Conservation (phyloP, 2,329 filamentous ascomycete species). For the Amauroascus niger region DNA sequence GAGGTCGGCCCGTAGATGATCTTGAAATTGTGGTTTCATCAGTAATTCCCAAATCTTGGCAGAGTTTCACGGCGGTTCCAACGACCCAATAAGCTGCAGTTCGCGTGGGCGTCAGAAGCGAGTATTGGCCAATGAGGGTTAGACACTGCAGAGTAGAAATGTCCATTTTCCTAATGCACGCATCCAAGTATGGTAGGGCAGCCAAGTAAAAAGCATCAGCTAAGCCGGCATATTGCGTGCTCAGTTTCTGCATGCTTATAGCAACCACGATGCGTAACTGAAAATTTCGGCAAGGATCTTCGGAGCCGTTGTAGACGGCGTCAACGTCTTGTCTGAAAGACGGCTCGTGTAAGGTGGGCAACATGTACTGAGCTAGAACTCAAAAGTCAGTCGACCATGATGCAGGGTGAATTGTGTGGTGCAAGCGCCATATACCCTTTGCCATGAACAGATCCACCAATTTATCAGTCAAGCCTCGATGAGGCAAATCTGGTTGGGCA, state of each 20-base stretch:
- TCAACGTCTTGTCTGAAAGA: constrained; percentile 67
- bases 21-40: constrained; percentile 78
- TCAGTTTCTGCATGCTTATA: constrained; percentile 87
- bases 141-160: constrained; percentile 84
- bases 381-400: constrained; percentile 17
- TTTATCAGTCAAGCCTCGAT: constrained; percentile 61
- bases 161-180: constrained; percentile 77
- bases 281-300: constrained; percentile 77
- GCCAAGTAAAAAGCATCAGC: constrained; percentile 93
- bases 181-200: constrained; percentile 74
- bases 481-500: constrained; percentile 66
- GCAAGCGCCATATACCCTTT: constrained; percentile 51
- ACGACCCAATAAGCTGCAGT: constrained; percentile 91
- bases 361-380: constrained; percentile 68
- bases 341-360: constrained; percentile 76
- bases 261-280: constrained; percentile 84
- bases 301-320: constrained; percentile 66
- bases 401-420: background rate
- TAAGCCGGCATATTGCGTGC: constrained; percentile 78
- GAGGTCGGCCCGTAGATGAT: constrained; percentile 48
- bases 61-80: constrained; percentile 75
- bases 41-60: constrained; percentile 76
- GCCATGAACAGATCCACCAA: constrained; percentile 77
- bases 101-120: constrained; percentile 78
- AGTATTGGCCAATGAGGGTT: constrained; percentile 79